These are phyloP conservation scores for Amoebophrya sp. DNA, from an alignment of 169 alveolate genomes.

Conservation along the genomic window DNA sequence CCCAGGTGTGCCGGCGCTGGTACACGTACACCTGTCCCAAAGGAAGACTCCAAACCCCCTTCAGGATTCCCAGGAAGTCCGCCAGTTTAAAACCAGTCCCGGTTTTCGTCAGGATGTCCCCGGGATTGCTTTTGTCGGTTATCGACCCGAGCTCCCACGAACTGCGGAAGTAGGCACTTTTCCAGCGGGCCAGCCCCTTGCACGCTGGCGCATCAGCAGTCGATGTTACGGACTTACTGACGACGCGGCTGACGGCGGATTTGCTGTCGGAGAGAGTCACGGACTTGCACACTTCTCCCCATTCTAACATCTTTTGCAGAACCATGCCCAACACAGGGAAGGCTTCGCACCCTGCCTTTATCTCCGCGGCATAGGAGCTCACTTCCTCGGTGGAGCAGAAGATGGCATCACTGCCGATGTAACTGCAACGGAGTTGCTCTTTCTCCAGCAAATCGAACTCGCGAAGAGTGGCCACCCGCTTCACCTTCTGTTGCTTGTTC, in stretches of 20 bases:
- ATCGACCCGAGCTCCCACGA: background rate
- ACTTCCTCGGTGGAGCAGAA: background rate
- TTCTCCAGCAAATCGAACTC: background rate
- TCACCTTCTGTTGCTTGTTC: background rate
- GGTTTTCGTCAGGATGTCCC: background rate
- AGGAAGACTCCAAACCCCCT: background rate
- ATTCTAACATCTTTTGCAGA: background rate
- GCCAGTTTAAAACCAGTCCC: background rate
- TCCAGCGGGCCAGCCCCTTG: background rate
- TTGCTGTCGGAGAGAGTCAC: background rate
- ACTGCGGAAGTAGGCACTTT: background rate
- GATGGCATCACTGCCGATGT: background rate
- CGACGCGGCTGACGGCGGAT: background rate
- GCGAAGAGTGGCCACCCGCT: background rate
- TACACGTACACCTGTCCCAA: background rate
- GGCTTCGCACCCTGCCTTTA: background rate
- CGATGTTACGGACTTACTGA: background rate
- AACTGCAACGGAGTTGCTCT: background rate
- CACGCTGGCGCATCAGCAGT: background rate
- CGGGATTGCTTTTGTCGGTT: background rate
- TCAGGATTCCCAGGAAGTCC: background rate
- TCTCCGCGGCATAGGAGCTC: background rate
- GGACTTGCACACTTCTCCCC: background rate
- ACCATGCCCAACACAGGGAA: background rate
- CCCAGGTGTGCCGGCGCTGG: background rate